Conservation (phyloP, 495 filamentous ascomycete species). For the Penicillium parvum region DNA sequence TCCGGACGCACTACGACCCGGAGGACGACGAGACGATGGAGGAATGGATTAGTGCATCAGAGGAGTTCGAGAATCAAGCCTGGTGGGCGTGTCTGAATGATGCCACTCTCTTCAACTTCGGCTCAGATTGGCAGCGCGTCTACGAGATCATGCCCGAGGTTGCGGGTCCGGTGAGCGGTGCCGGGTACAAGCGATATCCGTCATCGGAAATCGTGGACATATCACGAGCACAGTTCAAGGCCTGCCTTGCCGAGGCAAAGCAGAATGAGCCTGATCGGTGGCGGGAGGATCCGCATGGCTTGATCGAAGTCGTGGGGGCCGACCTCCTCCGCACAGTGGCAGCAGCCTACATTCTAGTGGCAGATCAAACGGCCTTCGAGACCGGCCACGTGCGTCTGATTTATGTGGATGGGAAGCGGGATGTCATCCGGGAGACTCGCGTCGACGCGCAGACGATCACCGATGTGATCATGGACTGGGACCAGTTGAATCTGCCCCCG, state of each 20-base stretch:
- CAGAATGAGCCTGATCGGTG: not conserved
- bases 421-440: not conserved
- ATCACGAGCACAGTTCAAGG: not conserved
- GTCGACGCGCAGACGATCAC: not conserved
- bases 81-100: conserved; percentile 13
- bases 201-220: not conserved
- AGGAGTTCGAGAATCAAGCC: conserved; percentile 3
- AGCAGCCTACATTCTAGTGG: not conserved
- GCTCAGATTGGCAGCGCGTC: not conserved
- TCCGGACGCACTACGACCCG: conserved; percentile 13
- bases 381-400: not conserved
- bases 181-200: not conserved
- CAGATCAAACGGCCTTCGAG: not conserved
- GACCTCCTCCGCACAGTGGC: not conserved
- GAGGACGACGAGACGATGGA: conserved; percentile 10
- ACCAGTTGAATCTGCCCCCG: not conserved
- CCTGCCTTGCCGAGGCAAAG: not conserved
- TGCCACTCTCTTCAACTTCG: not conserved
- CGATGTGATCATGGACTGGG: not conserved
- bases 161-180: not conserved
- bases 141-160: not conserved
- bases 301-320: not conserved
- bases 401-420: not conserved
- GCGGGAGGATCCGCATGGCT: not conserved
- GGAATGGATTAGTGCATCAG: conserved; percentile 1